A percentile compares a stretch with the other conserved stretches of the same genome.
Evolutionary conservation across 169 alveolate species (phyloP).

Genomic region (Plasmodium billcollinsi): DNA sequence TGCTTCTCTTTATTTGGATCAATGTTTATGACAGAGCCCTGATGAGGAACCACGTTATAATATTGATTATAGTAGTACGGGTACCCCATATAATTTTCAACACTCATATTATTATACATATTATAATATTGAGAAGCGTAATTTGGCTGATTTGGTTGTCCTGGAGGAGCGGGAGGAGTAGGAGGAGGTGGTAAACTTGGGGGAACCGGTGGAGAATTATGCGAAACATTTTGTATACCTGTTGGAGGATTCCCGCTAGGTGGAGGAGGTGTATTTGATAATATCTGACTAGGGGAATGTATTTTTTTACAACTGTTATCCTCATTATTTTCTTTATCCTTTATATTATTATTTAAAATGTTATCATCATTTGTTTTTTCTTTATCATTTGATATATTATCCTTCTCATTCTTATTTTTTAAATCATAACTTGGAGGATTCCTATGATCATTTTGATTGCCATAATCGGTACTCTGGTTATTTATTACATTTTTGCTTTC

Average conservation of each 20-base stretch:
- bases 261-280: too few relatives aligned
- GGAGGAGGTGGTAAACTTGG: too few relatives aligned
- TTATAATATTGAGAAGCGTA: not conserved
- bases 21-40: not conserved
- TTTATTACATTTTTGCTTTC: not conserved
- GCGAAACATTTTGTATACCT: too few relatives aligned
- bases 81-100: conserved; percentile 2
- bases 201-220: too few relatives aligned
- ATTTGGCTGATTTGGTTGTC: not conserved
- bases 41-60: not conserved
- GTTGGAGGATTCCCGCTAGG: too few relatives aligned
- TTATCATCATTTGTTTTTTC: conserved; percentile 1
- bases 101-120: not conserved
- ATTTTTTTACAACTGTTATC: too few relatives aligned
- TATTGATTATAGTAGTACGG: conserved; percentile 26
- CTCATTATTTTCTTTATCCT: not conserved
- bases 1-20: not conserved
- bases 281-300: too few relatives aligned
- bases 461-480: not conserved
- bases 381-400: not conserved
- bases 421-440: not conserved
- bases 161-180: too few relatives aligned
- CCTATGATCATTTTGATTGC: not conserved
- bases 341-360: not conserved
- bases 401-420: not conserved